Percentiles rank a stretch among this genome's conserved stretches.
Conservation (phyloP, 1,139 yeast species). For the Yamadazyma trypodendri region DNA sequence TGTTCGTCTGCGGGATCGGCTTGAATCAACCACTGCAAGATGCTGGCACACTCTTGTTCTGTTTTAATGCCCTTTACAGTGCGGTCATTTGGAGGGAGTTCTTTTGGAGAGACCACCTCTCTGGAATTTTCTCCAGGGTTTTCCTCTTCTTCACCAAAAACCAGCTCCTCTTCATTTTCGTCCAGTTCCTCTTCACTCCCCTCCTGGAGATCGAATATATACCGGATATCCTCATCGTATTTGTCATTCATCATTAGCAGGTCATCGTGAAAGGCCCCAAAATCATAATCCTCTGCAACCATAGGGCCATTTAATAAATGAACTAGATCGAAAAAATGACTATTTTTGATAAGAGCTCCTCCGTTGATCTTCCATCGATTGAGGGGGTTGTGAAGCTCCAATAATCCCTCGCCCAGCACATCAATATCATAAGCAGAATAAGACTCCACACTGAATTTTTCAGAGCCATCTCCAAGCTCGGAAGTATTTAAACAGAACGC, state of each 20-base stretch:
- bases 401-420: slow-evolving; percentile 7
- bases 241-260: slow-evolving; percentile 46
- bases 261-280: too few species aligned
- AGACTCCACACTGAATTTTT: background rate
- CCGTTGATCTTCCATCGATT: slow-evolving; percentile 59
- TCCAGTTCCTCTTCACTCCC: slow-evolving; percentile 15
- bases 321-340: slow-evolving; percentile 10
- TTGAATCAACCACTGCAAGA: too few species aligned
- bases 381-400: slow-evolving; percentile 58
- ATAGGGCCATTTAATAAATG: background rate
- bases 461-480: background rate
- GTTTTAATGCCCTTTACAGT: too few species aligned
- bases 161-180: background rate
- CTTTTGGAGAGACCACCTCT: too few species aligned
- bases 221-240: slow-evolving; percentile 70
- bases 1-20: background rate
- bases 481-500: slow-evolving; percentile 54
- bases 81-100: too few species aligned
- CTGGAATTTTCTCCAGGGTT: slow-evolving; percentile 41
- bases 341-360: slow-evolving; percentile 28
- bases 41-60: too few species aligned
- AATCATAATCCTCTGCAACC: too few species aligned
- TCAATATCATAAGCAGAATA: slow-evolving; percentile 9
- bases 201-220: slow-evolving; percentile 66
- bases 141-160: slow-evolving; percentile 21